phyloP scores from a whole-genome alignment of 106 monocot species.

The Dactylorhiza incarnata region DNA sequence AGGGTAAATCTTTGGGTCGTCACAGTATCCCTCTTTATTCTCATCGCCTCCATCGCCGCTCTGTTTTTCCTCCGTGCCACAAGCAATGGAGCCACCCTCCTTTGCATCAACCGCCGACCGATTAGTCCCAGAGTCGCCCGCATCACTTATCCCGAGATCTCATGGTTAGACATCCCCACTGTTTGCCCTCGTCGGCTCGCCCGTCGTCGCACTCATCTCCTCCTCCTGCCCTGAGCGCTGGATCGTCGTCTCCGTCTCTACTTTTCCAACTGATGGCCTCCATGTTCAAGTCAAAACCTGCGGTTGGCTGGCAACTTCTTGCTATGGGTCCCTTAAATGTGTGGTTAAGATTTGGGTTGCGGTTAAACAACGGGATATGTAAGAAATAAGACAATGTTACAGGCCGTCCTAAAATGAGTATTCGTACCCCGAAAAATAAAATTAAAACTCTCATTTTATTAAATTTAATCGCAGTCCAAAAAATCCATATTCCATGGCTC shows the following conservation, averaged over 20 bases:
- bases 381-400: no score
- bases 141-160: conserved; percentile 34
- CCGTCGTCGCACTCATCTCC: conserved; percentile 32
- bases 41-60: conserved; percentile 35
- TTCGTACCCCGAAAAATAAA: no score
- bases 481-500: no score
- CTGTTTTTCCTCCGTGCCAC: conserved; percentile 48
- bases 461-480: no score
- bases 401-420: no score
- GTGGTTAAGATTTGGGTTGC: no score
- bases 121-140: conserved; percentile 11
- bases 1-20: no score
- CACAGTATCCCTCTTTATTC: conserved; percentile 25
- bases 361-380: no score
- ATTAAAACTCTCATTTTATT: no score
- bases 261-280: conserved; percentile 22
- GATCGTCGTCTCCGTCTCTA: conserved; percentile 58
- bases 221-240: conserved; percentile 61
- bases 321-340: conserved; percentile 38
- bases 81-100: conserved; percentile 39
- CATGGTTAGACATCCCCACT: conserved; percentile 34
- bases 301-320: conserved; percentile 55
- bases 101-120: conserved; percentile 45
- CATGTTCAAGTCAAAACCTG: conserved; percentile 16
- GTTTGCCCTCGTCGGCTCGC: conserved; percentile 23